These are phyloP conservation scores for Lavandula angustifolia DNA, from an alignment of 257 asterid species.

Conservation along the genomic window DNA sequence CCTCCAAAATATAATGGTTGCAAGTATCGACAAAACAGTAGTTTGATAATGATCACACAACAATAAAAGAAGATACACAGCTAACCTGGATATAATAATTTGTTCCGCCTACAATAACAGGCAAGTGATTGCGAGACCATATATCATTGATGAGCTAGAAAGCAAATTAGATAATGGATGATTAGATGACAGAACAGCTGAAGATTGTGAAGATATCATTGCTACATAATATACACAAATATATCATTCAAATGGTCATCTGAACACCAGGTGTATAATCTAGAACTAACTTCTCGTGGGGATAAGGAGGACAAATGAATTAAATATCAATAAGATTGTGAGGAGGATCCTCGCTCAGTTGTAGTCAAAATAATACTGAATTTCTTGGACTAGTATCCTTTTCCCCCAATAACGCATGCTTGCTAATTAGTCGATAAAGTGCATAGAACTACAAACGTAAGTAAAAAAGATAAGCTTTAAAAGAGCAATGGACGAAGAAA, in stretches of 20 bases:
- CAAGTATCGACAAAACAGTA: too few relatives aligned
- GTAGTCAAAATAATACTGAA: too few relatives aligned
- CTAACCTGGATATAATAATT: slow-evolving; percentile 94
- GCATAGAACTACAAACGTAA: neutral
- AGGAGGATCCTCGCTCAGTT: too few relatives aligned
- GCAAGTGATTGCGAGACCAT: slow-evolving; percentile 71
- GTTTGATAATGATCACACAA: slow-evolving; percentile 2
- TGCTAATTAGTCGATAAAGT: neutral
- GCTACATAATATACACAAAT: slow-evolving; percentile 11
- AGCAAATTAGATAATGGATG: slow-evolving; percentile 23
- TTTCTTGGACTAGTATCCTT: too few relatives aligned
- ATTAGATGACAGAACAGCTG: slow-evolving; percentile 31
- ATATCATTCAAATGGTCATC: too few relatives aligned
- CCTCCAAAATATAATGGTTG: too few relatives aligned
- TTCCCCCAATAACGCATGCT: too few relatives aligned
- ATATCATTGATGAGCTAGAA: slow-evolving; percentile 76
- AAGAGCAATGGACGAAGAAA: neutral
- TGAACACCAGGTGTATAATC: too few relatives aligned
- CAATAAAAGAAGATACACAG: slow-evolving; percentile 16
- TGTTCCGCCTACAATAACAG: slow-evolving; percentile 97
- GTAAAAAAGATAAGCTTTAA: neutral
- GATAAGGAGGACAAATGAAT: too few relatives aligned
- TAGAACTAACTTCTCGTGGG: too few relatives aligned
- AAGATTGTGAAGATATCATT: slow-evolving; percentile 16
- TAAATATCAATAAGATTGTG: too few relatives aligned